phyloP scores from a whole-genome alignment of 169 alveolate genomes.

The Cystoisospora suis region DNA sequence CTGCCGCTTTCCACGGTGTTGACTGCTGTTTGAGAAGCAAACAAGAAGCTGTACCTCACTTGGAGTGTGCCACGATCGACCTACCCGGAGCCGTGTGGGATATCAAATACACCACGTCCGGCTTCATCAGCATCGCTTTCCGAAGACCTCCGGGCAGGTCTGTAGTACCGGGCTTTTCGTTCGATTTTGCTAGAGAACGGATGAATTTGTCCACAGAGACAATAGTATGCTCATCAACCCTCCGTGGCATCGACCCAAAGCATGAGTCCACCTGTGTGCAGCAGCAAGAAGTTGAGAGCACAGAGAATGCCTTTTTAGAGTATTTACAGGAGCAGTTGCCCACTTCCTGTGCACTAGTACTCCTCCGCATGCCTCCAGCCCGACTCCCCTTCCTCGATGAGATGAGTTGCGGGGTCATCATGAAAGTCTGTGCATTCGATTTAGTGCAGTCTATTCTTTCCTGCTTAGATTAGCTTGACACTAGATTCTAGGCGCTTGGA shows the following conservation, averaged over 20 bases:
- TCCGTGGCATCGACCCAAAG: neutral
- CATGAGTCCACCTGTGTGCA: constrained; percentile 13
- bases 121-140: constrained; percentile 15
- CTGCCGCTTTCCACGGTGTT: no score
- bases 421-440: no score
- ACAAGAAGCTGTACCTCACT: neutral
- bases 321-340: no score
- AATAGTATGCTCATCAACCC: neutral
- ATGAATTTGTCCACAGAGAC: neutral
- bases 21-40: neutral
- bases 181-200: neutral
- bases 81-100: constrained; percentile 17
- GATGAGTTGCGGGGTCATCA: no score
- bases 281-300: neutral
- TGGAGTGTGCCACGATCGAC: neutral
- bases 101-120: constrained; percentile 17
- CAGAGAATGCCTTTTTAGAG: no score
- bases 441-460: no score
- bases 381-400: no score
- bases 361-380: no score
- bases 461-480: no score
- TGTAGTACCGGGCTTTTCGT: neutral
- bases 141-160: constrained; percentile 15
- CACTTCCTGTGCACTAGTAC: no score
- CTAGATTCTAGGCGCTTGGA: no score